Base-by-base conservation (phyloP, 257 asterid species). In the Catharanthus roseus region DNA sequence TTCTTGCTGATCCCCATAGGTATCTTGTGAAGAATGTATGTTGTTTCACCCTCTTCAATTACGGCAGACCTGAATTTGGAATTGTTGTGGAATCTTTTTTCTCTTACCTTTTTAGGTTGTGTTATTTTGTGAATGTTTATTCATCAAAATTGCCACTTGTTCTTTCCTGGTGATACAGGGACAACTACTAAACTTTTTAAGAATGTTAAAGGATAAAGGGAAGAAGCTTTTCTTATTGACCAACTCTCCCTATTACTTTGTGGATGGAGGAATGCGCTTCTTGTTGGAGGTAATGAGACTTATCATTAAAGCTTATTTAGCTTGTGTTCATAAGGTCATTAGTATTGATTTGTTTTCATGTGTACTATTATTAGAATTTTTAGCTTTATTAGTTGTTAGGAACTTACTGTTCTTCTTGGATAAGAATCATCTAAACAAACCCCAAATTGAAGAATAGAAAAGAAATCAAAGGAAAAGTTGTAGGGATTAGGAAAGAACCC, bases 201-300 rank as follows among this genome's bases (percentile, higher is more conserved):
- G 90, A 82, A 88, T 75, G 91, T 84, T 93, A 15, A 86, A 72
- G 78, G 99, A 93, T 76, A 93, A 86, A 41, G 99, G 97, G 58
- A 93, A 93, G 85, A 93, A 91, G 82, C 90, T 93, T 77, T 93
- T 93, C 86, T 72, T 93, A 84, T 75, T 93, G 87, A 93, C 97
- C 8, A 93, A 93, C 84, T 93, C 96, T 65, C 97, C 99, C 21
- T 93, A 84, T 78, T 86, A 87, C 81, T 91, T 93, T 77, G 99
- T 93, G 72, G 97, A 93, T 80, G 99, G 99, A 78, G 99, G 99
- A 74, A 85, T 93, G 97, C 88, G 82, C 69, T 93, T 79, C 83
- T 83, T 91, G 90, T 75, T 92, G 88, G 90, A 90, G 98, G 98
- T 92, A 85, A 76, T 36, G 72, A 70, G 26, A 47, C 71, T 29